Conservation (phyloP, 805 yeast species). For the Cyberlindnera amylophila region DNA sequence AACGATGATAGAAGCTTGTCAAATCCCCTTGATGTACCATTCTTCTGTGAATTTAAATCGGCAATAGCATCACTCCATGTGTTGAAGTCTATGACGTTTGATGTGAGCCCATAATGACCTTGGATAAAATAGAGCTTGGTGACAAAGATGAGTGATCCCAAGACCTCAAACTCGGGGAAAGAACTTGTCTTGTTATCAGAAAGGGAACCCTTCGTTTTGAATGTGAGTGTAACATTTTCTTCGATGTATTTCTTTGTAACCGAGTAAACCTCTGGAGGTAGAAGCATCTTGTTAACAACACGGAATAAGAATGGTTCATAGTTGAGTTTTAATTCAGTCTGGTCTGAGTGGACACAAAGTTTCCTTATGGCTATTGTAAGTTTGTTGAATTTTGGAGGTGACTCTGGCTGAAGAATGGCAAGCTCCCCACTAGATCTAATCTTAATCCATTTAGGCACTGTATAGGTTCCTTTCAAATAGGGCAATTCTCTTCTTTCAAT, state of each 20-base stretch:
- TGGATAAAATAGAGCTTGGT: slow-evolving; percentile 25
- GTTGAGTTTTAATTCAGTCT: slow-evolving; percentile 12
- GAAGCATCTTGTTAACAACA: slow-evolving; percentile 37
- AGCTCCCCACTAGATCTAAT: neutral
- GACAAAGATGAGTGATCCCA: slow-evolving; percentile 12
- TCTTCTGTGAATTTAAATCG: slow-evolving; percentile 12
- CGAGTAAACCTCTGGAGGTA: slow-evolving; percentile 48
- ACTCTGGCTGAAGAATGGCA: neutral
- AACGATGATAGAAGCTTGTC: slow-evolving; percentile 11
- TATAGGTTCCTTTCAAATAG: neutral
- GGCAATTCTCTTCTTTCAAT: neutral
- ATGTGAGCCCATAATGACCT: slow-evolving; percentile 3
- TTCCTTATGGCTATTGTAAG: too few relatives aligned
- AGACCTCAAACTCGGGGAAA: slow-evolving; percentile 27
- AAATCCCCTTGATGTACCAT: slow-evolving; percentile 7
- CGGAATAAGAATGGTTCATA: slow-evolving; percentile 40
- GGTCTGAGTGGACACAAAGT: neutral
- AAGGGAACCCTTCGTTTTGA: neutral
- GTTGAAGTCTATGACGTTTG: slow-evolving; percentile 6
- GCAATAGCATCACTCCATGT: slow-evolving; percentile 24
- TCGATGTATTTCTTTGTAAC: slow-evolving; percentile 31
- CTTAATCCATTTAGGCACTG: neutral
- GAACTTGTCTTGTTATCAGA: slow-evolving; percentile 31
- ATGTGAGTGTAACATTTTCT: neutral
- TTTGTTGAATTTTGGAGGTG: neutral